Evolutionary conservation across 179 eudicot genomes (phyloP).

Genomic region (Corrigiola litoralis): DNA sequence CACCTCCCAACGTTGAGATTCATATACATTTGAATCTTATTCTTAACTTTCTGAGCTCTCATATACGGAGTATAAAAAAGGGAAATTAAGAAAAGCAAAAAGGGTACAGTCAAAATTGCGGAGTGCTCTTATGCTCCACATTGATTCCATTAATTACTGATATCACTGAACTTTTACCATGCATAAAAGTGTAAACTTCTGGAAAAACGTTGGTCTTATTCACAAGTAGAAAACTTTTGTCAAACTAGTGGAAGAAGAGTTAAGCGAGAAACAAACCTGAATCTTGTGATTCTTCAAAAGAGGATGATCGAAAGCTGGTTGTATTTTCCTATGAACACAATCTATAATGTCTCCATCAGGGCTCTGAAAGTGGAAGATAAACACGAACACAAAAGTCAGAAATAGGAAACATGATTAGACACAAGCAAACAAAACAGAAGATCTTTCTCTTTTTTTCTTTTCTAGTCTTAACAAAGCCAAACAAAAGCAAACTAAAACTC

Average conservation of each 20-base stretch:
- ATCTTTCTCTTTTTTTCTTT: neutral
- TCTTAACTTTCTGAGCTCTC: no score
- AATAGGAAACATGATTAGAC: neutral
- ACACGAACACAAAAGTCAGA: neutral
- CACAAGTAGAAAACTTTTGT: neutral
- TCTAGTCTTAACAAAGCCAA: neutral
- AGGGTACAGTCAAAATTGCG: no score
- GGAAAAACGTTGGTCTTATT: neutral
- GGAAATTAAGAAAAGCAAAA: no score
- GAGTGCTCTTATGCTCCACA: no score
- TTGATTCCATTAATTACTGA: no score
- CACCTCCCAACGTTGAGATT: no score
- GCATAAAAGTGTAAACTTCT: neutral
- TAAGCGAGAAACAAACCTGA: slow-evolving; percentile 47
- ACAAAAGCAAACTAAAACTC: neutral
- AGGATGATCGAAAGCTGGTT: slow-evolving; percentile 97
- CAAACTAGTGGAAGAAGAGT: neutral
- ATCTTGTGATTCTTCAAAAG: slow-evolving; percentile 96
- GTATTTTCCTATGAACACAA: slow-evolving; percentile 79
- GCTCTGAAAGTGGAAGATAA: slow-evolving; percentile 42
- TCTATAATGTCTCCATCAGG: slow-evolving; percentile 99
- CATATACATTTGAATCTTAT: no score
- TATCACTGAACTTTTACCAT: no score
- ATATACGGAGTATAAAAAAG: no score
- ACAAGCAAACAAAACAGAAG: slow-evolving; percentile 15